A percentile compares a stretch with the other conserved stretches of the same genome.
Conservation (phyloP, 495 filamentous ascomycete genomes). For the Xylaria curta region DNA sequence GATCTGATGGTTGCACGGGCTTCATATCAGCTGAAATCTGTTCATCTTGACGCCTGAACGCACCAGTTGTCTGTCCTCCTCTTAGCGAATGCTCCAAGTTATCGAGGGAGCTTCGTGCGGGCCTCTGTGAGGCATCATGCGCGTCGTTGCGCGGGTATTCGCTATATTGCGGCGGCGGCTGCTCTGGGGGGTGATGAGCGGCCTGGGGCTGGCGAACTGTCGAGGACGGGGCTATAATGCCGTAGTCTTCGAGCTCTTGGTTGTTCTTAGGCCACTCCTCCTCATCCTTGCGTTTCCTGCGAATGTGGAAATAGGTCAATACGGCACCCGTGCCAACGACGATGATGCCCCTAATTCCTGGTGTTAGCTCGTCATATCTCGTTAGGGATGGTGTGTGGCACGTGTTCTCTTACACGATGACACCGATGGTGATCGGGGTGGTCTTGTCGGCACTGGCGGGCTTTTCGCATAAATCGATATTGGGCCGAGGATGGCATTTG, state of each 20-base stretch:
- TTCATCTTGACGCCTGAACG: conserved; percentile 33
- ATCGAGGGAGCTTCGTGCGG: conserved; percentile 31
- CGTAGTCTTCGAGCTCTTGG: conserved; percentile 44
- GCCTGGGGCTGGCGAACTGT: conserved; percentile 28
- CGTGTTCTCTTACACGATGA: conserved; percentile 31
- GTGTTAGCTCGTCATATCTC: conserved; percentile 1
- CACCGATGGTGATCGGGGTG: conserved; percentile 32
- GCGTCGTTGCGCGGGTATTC: background rate
- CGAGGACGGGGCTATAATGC: conserved; percentile 27
- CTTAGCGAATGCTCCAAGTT: conserved; percentile 33
- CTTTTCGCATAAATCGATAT: conserved; percentile 42
- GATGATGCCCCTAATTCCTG: conserved; percentile 29
- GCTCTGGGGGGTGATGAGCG: conserved; percentile 29
- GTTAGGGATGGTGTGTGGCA: background rate
- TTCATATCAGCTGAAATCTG: conserved; percentile 37
- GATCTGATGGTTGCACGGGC: conserved; percentile 38
- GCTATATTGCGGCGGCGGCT: conserved; percentile 11
- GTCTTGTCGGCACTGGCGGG: conserved; percentile 25
- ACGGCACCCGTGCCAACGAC: conserved; percentile 27
- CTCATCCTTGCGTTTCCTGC: conserved; percentile 33
- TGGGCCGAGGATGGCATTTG: conserved; percentile 37
- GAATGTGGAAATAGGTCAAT: conserved; percentile 34
- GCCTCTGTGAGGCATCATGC: background rate
- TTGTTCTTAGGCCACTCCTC: conserved; percentile 41
- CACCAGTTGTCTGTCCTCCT: conserved; percentile 31